A percentile compares a stretch with the other conserved stretches of the same genome.
Conservation (phyloP, 1,284 basidiomycete species). For the Neotropicomus parvogracilis region DNA sequence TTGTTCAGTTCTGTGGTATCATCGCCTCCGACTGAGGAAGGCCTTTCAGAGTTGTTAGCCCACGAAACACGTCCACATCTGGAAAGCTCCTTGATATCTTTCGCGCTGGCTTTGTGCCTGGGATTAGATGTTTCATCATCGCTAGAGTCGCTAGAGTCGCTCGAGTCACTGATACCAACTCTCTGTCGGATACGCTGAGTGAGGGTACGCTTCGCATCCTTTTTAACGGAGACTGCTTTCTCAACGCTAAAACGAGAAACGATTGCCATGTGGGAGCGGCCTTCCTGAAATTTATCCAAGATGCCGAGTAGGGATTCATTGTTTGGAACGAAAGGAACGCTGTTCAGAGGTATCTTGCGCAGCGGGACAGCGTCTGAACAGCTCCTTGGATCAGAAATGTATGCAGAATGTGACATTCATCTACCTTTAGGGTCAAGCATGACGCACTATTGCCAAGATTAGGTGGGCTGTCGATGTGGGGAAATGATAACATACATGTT, state of each 20-base stretch:
- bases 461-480: neutral
- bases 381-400: constrained; percentile 1
- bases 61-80: constrained; percentile 32
- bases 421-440: constrained; percentile 83
- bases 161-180: constrained; percentile 63
- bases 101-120: constrained; percentile 14
- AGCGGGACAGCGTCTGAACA: constrained; percentile 69
- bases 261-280: constrained; percentile 88
- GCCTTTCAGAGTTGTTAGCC: constrained; percentile 31
- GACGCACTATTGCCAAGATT: constrained; percentile 55
- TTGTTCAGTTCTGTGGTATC: constrained; percentile 27
- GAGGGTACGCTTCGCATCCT: constrained; percentile 53
- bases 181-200: constrained; percentile 63
- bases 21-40: constrained; percentile 35
- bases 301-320: constrained; percentile 86
- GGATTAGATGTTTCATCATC: constrained; percentile 37
- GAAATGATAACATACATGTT: constrained; percentile 30
- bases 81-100: constrained; percentile 18
- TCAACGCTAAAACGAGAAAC: constrained; percentile 66
- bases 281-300: constrained; percentile 89
- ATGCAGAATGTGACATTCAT: neutral
- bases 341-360: constrained; percentile 77
- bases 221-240: constrained; percentile 42
- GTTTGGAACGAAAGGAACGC: constrained; percentile 79
- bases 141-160: constrained; percentile 46